Base-by-base conservation (phyloP, 192 early-diverging fungal genomes). In the Umbelopsis isabellina region DNA sequence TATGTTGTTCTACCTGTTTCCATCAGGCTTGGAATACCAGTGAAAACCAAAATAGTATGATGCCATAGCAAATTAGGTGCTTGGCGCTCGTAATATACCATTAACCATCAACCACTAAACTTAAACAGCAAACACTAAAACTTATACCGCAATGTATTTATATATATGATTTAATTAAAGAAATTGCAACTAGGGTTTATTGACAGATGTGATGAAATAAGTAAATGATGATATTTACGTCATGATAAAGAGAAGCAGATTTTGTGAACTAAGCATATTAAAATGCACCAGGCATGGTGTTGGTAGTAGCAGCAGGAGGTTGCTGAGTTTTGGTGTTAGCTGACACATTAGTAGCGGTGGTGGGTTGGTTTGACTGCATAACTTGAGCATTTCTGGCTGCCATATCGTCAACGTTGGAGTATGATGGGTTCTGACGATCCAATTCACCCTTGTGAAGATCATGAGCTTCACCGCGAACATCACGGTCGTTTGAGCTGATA, bases 251-350 rank as follows among this genome's bases (percentile, higher is more conserved):
- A 16, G 7, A 35, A 37, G 16, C 11, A 4, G 27, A 33, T 23
- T 53, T 23, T 11, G 21, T 52, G 7, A 4, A 52, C 21, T 35
- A 35, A 41, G 37, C 37, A 41, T 41, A 61, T 61, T 61, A 61
- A 35, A 61, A 61, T 61, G 55, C 55, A 16, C 55, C 55, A 16
- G 55, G 55, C 55, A 61, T 61, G 12, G 55, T 30, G 13, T 55
- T 13, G 23, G 30, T 27, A 10, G 52, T n/a, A n/a, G n/a, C n/a
- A n/a, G n/a, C n/a, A 21, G 6, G 21, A n/a, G n/a, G 5, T 25
- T 55, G 20, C 5, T 55, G 8, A 55, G 25, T 25, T 0, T 55
- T 55, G 52, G 9, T 8, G 20, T 7, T 10, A 25, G 11, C 25
- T 12, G 55, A 30, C 12, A 35, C 15, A 4, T 35, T 15, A 2